phyloP scores from a whole-genome alignment of 345 rosid genomes.

The Fremontodendron californicum region DNA sequence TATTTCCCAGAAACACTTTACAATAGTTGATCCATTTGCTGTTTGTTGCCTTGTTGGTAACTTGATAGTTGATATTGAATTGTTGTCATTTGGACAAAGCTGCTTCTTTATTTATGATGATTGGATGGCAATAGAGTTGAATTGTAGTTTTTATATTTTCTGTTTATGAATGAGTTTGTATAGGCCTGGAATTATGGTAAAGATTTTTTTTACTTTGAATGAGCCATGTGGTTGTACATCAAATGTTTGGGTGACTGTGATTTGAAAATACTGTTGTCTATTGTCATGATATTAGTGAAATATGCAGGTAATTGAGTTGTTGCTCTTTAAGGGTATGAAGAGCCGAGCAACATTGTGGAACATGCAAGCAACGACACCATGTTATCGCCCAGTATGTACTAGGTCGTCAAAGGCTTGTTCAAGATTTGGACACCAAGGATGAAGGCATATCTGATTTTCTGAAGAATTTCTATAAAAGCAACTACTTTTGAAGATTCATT shows the following conservation, averaged over 20 bases:
- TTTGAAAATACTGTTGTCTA: not conserved
- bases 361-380: constrained; percentile 99
- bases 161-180: not conserved
- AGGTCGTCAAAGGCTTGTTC: constrained; percentile 63
- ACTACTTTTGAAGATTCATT: constrained; percentile 54
- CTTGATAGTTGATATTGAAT: not conserved
- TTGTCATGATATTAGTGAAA: constrained; percentile 3
- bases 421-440: constrained; percentile 64
- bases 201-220: not conserved
- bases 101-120: not conserved
- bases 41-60: not conserved
- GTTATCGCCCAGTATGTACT: constrained; percentile 83
- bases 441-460: constrained; percentile 71
- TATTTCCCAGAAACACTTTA: not conserved
- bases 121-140: not conserved
- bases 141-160: not conserved
- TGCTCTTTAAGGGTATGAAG: constrained; percentile 91
- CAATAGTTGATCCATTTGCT: not conserved
- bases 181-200: not conserved
- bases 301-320: constrained; percentile 87
- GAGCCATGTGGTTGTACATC: not conserved
- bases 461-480: constrained; percentile 80
- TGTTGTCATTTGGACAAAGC: not conserved
- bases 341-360: constrained; percentile 67
- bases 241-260: not conserved